Conservation (phyloP, 257 asterid genomes). For the Linderniella brevidens region DNA sequence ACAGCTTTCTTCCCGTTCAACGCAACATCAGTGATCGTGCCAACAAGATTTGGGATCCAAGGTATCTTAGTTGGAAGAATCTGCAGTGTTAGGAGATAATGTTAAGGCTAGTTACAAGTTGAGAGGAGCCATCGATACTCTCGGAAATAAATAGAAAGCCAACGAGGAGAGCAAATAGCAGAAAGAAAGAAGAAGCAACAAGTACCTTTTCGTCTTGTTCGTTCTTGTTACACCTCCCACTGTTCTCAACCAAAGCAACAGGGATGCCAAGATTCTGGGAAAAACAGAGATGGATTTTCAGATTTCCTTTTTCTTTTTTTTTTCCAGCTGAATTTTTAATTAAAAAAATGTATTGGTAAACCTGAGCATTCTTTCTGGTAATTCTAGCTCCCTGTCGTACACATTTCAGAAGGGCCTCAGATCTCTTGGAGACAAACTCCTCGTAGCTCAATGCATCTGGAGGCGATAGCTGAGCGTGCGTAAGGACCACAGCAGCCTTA, state of each 20-base stretch:
- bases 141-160: conserved; percentile 1
- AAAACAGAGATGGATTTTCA: not conserved
- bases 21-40: conserved; percentile 42
- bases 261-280: conserved; percentile 41
- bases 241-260: conserved; percentile 90
- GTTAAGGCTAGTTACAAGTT: too few relatives aligned
- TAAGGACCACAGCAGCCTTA: conserved; percentile 66
- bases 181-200: not conserved
- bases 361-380: conserved; percentile 47
- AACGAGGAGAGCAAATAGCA: not conserved
- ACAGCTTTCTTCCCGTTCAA: conserved; percentile 49
- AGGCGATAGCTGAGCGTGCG: conserved; percentile 97
- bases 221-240: conserved; percentile 90
- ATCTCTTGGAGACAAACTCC: conserved; percentile 65
- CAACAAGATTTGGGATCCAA: conserved; percentile 74
- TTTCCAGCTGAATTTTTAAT: not conserved
- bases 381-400: conserved; percentile 65
- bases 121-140: too few relatives aligned
- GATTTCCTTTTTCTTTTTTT: not conserved
- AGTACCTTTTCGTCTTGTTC: conserved; percentile 80
- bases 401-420: conserved; percentile 73
- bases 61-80: conserved; percentile 64
- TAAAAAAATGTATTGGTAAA: conserved; percentile 6
- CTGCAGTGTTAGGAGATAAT: conserved; percentile 19
- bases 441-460: conserved; percentile 89